Evolutionary conservation across 1,139 yeast species (phyloP), one percentile per base, ranked within the genome.

Genomic region (Taiozyma sp.): DNA sequence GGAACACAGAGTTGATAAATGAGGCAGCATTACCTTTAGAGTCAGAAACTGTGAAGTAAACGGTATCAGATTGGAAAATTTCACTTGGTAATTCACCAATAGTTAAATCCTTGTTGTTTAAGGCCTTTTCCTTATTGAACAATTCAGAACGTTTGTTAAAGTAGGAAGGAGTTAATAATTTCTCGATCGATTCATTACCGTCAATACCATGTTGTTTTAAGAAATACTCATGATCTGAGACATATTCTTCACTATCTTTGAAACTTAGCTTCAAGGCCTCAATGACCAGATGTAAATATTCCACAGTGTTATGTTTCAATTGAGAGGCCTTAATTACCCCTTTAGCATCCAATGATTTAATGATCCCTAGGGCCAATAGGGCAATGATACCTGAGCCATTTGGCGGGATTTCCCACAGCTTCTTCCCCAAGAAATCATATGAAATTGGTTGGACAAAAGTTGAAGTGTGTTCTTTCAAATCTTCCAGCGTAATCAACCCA

Each of bases 361-460:
- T 76, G 45, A 84, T 72, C 0, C 95, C 95, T 49, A 86, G 67
- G 0, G 92, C 81, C 44, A 85, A 68, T 46, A 87, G 70, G 0
- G 91, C 93, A 45, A 87, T 87, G 39, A 87, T 69, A 1, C 95
- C 95, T 51, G 87, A 89, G 5, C 95, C 91, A 64, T 84, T 87
- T 30, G 96, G 95, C 8, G 96, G 93, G 54, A 85, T 83, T 64
- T 86, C 93, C 86, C 89, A 84, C 55, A 81, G 62, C 54, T 75
- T 70, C 51, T 78, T 76, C 30, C 73, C 77, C 50, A 74, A 66
- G 54, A 78, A 70, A 34, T 73, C 76, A 49, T 81, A 66, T 19
- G 71, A 69, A 30, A 86, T 78, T 2, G 93, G 90, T 1, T 81
- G 83, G 19, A 84, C 83, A 57, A 79, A 73, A 0, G 84, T 74